phyloP scores from a whole-genome alignment of 176 grass and related monocot genomes.

The Zoysia japonica region DNA sequence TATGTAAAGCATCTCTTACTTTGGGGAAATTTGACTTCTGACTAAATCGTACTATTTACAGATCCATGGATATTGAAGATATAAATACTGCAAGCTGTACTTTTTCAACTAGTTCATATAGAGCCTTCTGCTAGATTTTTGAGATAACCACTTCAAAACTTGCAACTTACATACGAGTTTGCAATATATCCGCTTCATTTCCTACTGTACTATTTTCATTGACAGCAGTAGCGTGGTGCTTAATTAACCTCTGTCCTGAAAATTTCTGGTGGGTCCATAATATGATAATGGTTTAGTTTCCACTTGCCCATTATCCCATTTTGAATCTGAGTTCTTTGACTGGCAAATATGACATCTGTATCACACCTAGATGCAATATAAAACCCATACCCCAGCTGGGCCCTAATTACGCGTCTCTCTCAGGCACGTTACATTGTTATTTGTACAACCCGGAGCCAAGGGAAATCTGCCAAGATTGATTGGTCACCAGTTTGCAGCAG shows the following conservation, averaged over 20 bases:
- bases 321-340: conserved; percentile 13
- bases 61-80: conserved; percentile 4
- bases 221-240: neutral
- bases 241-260: neutral
- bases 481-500: conserved; percentile 20
- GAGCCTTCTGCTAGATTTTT: neutral
- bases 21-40: conserved; percentile 38
- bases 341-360: conserved; percentile 24
- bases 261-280: neutral
- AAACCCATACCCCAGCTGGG: conserved; percentile 11
- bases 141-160: neutral
- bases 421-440: conserved; percentile 6
- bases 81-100: conserved; percentile 12
- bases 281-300: neutral
- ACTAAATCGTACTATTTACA: conserved; percentile 23
- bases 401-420: conserved; percentile 16
- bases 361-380: conserved; percentile 32
- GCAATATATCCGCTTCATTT: neutral
- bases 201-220: neutral
- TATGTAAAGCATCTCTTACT: conserved; percentile 40
- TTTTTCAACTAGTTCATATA: neutral
- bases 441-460: neutral
- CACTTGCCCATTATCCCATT: neutral
- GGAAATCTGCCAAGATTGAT: conserved; percentile 23
- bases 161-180: neutral